Evolutionary conservation across 2,329 filamentous ascomycete species (phyloP), one percentile per base, ranked within the genome.

Genomic region (Diplodia mutila): DNA sequence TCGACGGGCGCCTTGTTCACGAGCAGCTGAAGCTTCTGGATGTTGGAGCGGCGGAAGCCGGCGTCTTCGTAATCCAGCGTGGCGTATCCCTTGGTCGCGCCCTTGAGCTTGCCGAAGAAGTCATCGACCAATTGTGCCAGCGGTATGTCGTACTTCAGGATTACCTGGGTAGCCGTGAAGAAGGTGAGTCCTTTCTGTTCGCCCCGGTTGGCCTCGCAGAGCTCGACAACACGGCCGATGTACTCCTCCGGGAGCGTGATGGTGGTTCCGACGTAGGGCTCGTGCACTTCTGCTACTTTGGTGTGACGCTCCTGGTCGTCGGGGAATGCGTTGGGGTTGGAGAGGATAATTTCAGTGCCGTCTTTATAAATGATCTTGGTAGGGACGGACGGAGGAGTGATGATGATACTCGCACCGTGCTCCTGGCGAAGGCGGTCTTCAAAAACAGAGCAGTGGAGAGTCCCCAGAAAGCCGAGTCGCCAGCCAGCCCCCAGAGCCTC

Each of bases 361-460:
- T 94, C 88, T 54, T 83, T 85, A 85, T 90, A 95, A 11, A 92
- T 79, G 8, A 98, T 86, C 77, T 94, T 96, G 73, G 94, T 96
- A 3, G 95, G 94, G 14, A 99, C 95, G 0, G 92, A 94, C 0
- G 95, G 95, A 46, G 97, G 94, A 0, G 95, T 99, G 76, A 99
- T 95, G 79, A 99, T 97, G 76, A 99, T 93, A 74, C 89, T 95
- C 2, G 92, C 91, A 5, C 94, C 95, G 74, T 99, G 94, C 78
- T 99, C 95, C 79, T 97, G 93, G 52, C 93, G 89, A 65, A 99
- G 82, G 0, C 95, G 91, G 79, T 99, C 95, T 80, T 99, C 94
- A 73, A 99, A 99, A 4, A 99, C 95, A n/a, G 94, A 98, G 81
- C 95, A 98, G 78, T 99, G 95, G 57, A 99, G 83, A 14, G 94